phyloP scores from a whole-genome alignment of 441 rosid species.

The Sinapis alba region DNA sequence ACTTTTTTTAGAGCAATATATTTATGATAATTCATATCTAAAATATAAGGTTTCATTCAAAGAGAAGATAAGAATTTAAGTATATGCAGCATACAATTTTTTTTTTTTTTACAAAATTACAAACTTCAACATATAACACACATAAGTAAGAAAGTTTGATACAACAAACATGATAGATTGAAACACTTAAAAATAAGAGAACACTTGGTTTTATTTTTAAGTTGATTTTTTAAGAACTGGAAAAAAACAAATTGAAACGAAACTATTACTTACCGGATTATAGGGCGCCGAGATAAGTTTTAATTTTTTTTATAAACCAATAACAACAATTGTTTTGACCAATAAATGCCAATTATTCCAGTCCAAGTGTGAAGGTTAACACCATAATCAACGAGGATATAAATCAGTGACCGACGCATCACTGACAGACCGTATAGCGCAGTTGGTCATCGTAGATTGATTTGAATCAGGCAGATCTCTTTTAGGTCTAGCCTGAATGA shows the following conservation, averaged over 20 bases:
- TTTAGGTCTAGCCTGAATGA: neutral
- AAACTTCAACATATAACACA: neutral
- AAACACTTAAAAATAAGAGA: neutral
- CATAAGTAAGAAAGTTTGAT: neutral
- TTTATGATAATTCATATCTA: neutral
- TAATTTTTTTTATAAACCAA: neutral
- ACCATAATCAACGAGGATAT: conserved; percentile 10
- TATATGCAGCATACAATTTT: neutral
- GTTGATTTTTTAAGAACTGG: neutral
- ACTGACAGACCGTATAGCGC: neutral
- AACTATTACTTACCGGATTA: neutral
- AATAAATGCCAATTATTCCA: neutral
- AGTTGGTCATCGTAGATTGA: neutral
- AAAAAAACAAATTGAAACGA: neutral
- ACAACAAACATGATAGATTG: neutral
- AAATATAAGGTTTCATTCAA: neutral
- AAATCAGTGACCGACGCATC: neutral
- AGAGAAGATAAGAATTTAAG: neutral
- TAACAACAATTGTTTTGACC: neutral
- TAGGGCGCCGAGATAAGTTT: neutral
- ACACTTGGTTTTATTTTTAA: neutral
- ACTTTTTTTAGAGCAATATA: no score
- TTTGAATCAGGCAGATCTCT: conserved; percentile 8
- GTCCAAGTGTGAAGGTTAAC: neutral
- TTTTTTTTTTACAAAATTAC: neutral